Base-by-base conservation (phyloP, 257 asterid genomes). In the Nicotiana benthamiana region DNA sequence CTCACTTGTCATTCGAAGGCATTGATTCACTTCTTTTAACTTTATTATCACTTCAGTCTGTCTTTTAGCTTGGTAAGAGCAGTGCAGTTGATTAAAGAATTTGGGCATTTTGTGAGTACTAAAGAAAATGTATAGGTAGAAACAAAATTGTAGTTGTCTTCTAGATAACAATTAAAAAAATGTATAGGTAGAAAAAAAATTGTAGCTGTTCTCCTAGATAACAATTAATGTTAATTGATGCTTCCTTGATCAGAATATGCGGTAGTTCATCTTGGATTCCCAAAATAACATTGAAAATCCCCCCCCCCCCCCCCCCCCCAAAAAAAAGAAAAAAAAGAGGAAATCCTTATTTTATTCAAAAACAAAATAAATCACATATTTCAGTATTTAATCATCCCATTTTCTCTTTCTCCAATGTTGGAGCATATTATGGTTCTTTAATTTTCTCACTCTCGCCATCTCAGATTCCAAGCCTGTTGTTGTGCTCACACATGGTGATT, bases 391-490 rank as follows among this genome's bases (percentile, higher is more conserved):
- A 20, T 36, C 24, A 7, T 80, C 36, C 13, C 32, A 13, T 62
- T 53, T n/a, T 28, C 57, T 56, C 43, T 9, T 43, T 40, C 53
- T 48, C 15, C 15, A 2, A 40, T 28, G 34, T 67, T 61, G 32
- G 34, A 18, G 62, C 54, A 22, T 48, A 48, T 24, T 51, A 15
- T 2, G 3, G 4, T 40, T 82, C 80, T 79, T 5, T 75, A 6
- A 61, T 63, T 63, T 80, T 72, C 22, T 10, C 6, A 43, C 53
- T 80, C 48, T 67, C 5, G 28, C 51, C 72, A 43, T 77, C 80
- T 82, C 91, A 94, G 98, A 95, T 82, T 95, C 92, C 88, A 95
- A 89, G 88, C 98, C 98, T 54, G 94, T 81, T n/a, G 83, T 95
- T 67, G 98, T 88, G 70, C 86, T 95, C 75, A 92, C 98, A 1